Evolutionary conservation across 2,329 filamentous ascomycete species (phyloP).

Genomic region (Pseudogymnoascus sp.): DNA sequence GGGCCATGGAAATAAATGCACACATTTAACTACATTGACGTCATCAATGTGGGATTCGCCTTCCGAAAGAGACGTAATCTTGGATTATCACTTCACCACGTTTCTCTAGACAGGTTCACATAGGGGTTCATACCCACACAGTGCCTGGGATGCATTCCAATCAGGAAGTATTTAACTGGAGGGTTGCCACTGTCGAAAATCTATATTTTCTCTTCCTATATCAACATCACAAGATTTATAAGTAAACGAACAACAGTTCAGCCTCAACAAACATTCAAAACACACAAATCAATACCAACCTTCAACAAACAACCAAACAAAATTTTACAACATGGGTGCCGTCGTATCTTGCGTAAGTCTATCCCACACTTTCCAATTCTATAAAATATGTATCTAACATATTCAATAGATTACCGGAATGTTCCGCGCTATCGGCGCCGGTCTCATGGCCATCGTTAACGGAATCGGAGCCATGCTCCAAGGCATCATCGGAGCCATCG

Average conservation of each 20-base stretch:
- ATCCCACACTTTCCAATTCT: not conserved
- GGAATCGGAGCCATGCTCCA: conserved; percentile 36
- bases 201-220: not conserved
- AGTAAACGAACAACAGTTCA: not conserved
- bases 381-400: conserved; percentile 10
- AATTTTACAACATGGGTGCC: conserved; percentile 27
- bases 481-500: conserved; percentile 26
- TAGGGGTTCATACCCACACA: not conserved
- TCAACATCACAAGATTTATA: not conserved
- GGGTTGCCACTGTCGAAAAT: not conserved
- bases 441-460: conserved; percentile 42
- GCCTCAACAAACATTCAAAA: not conserved
- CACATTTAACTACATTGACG: conserved; percentile 4
- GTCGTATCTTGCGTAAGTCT: conserved; percentile 29
- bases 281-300: conserved; percentile 13
- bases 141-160: not conserved
- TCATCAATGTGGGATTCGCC: not conserved
- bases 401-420: conserved; percentile 23
- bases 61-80: not conserved
- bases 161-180: conserved; percentile 1
- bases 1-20: not conserved
- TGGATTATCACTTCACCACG: conserved; percentile 2
- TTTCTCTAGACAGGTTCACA: not conserved
- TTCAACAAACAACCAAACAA: conserved; percentile 12
- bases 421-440: conserved; percentile 26